These are phyloP conservation scores for Microsporum ferrugineum DNA, from an alignment of 2,329 filamentous ascomycete genomes.

Conservation along the genomic window DNA sequence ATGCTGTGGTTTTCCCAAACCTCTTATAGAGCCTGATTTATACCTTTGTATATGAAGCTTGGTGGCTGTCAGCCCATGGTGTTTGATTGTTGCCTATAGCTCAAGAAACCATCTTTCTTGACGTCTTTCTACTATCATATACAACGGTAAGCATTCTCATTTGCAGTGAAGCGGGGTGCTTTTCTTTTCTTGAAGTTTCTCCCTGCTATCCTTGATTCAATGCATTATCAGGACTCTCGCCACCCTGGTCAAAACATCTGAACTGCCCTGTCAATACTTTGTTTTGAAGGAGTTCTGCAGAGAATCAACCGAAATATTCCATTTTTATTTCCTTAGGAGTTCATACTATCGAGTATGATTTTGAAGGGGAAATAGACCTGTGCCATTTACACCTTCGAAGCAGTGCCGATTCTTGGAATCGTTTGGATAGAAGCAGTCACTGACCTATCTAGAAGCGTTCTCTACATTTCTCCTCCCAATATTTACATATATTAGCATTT, in stretches of 20 bases:
- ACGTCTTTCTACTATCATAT: neutral
- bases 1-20: neutral
- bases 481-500: neutral
- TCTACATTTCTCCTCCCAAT: neutral
- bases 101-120: neutral
- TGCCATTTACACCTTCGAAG: neutral
- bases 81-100: neutral
- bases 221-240: neutral
- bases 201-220: neutral
- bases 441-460: neutral
- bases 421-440: neutral
- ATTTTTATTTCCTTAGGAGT: neutral
- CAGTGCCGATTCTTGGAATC: neutral
- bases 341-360: neutral
- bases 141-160: neutral
- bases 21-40: neutral
- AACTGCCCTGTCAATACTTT: neutral
- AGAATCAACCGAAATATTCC: neutral
- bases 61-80: neutral
- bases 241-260: conserved; percentile 14
- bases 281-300: neutral
- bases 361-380: neutral
- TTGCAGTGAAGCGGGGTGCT: neutral
- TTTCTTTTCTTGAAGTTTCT: neutral
- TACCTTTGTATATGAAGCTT: neutral